These are phyloP conservation scores for Penicillium sp. DNA, from an alignment of 2,329 filamentous ascomycete genomes.

Conservation along the genomic window DNA sequence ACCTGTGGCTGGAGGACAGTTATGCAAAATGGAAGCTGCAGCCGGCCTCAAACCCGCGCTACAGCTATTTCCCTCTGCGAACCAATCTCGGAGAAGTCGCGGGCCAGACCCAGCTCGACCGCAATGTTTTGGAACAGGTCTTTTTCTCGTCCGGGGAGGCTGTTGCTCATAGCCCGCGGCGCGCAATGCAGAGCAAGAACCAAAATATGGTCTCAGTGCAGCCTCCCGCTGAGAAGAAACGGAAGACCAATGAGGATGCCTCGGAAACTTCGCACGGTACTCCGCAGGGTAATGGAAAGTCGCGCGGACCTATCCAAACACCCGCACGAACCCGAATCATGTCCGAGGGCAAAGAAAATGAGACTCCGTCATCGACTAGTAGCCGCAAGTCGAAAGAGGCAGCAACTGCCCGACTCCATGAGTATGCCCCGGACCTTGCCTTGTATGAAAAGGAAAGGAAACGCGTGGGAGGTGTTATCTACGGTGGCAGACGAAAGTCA, in stretches of 20 bases:
- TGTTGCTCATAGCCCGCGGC: constrained; percentile 15
- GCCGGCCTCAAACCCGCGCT: constrained; percentile 68
- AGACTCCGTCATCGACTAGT: constrained; percentile 71
- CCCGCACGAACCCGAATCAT: constrained; percentile 52
- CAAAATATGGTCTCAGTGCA: constrained; percentile 29
- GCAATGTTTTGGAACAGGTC: constrained; percentile 66
- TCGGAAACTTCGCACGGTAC: constrained; percentile 22
- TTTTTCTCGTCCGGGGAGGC: constrained; percentile 51
- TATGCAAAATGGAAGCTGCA: constrained; percentile 84
- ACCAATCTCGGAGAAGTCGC: constrained; percentile 93
- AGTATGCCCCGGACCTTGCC: constrained; percentile 77
- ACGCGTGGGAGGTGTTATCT: constrained; percentile 64
- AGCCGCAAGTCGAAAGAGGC: constrained; percentile 86
- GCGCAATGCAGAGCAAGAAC: constrained; percentile 36
- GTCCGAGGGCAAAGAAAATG: constrained; percentile 73
- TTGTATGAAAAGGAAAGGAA: constrained; percentile 94
- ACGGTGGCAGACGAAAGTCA: constrained; percentile 52
- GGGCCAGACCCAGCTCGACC: constrained; percentile 80
- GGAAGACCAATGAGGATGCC: constrained; percentile 16
- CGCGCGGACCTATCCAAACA: constrained; percentile 45
- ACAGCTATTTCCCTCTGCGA: constrained; percentile 79
- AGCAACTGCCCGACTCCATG: constrained; percentile 72
- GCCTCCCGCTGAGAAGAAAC: constrained; percentile 19
- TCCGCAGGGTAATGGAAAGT: constrained; percentile 26
- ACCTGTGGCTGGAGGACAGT: constrained; percentile 96